A percentile compares a stretch with the other conserved stretches of the same genome.
Evolutionary conservation across 768 basidiomycete species (phyloP).

Genomic region (Phanerochaete sordida): DNA sequence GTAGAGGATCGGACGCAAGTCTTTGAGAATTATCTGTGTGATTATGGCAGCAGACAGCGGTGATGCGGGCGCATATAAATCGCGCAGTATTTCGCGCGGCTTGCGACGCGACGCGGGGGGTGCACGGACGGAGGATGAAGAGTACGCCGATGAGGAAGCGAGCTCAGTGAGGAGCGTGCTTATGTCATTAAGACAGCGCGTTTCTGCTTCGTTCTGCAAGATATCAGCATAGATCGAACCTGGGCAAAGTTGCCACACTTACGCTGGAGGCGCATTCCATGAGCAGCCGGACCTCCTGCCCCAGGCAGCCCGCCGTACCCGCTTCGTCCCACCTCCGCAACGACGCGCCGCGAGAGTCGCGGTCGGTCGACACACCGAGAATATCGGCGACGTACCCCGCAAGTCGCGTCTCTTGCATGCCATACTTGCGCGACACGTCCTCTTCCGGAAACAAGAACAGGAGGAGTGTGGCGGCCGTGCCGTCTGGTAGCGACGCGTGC

Average conservation of each 20-base stretch:
- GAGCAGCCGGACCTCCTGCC: conserved; percentile 53
- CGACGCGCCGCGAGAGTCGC: conserved; percentile 20
- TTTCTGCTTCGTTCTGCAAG: conserved; percentile 28
- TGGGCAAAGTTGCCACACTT: conserved; percentile 9
- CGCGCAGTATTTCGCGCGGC: conserved; percentile 39
- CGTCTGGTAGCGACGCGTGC: conserved; percentile 19
- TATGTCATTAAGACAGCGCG: conserved; percentile 45
- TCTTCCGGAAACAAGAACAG: conserved; percentile 84
- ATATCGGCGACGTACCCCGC: conserved; percentile 48
- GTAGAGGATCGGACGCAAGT: conserved; percentile 77
- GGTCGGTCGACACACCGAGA: conserved; percentile 24
- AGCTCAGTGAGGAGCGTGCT: conserved; percentile 73
- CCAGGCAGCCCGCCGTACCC: conserved; percentile 62
- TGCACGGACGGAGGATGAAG: conserved; percentile 42
- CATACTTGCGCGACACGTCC: conserved; percentile 65
- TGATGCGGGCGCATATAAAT: conserved; percentile 56
- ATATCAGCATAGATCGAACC: not conserved
- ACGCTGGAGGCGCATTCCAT: conserved; percentile 38
- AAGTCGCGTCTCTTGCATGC: conserved; percentile 65
- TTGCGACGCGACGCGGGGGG: conserved; percentile 31
- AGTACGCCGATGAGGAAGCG: conserved; percentile 62
- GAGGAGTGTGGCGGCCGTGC: conserved; percentile 60
- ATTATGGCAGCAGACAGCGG: conserved; percentile 65
- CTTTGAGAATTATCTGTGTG: conserved; percentile 86
- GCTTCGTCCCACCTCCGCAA: conserved; percentile 34